Percentiles rank a stretch among this genome's conserved stretches.
Conservation (phyloP, 208 protist species). For the Angomonas deanei region DNA sequence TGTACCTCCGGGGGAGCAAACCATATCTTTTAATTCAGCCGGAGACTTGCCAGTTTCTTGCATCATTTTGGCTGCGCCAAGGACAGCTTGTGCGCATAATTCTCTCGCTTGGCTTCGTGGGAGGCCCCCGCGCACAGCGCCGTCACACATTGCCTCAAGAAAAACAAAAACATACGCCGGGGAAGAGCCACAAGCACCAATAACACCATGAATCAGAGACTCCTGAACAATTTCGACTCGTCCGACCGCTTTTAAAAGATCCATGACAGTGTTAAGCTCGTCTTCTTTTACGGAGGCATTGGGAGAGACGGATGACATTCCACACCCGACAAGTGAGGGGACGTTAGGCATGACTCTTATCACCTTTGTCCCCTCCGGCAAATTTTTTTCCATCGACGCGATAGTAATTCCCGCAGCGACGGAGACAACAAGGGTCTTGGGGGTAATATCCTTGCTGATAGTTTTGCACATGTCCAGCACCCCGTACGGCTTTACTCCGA, state of each 20-base stretch:
- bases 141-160: constrained; percentile 96
- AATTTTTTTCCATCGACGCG: constrained; percentile 53
- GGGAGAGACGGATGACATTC: constrained; percentile 56
- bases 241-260: constrained; percentile 75
- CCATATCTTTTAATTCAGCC: constrained; percentile 87
- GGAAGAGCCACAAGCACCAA: constrained; percentile 92
- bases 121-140: constrained; percentile 89
- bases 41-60: constrained; percentile 63
- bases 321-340: constrained; percentile 68
- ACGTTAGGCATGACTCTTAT: constrained; percentile 97
- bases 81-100: constrained; percentile 91
- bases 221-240: constrained; percentile 55
- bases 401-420: constrained; percentile 90
- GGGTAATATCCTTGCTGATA: constrained; percentile 31
- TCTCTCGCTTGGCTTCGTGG: constrained; percentile 73
- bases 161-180: constrained; percentile 96
- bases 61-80: constrained; percentile 91
- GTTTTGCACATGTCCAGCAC: constrained; percentile 53
- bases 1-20: constrained; percentile 92
- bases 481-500: constrained; percentile 92
- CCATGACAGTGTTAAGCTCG: constrained; percentile 34
- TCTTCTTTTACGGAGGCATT: constrained; percentile 33
- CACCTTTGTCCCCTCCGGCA: constrained; percentile 44
- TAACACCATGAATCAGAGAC: constrained; percentile 88
- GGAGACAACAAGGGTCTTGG: constrained; percentile 82